Percentiles rank a stretch among this genome's conserved stretches.
These are phyloP conservation scores for Arthrobotrys iridis DNA, from an alignment of 2,329 filamentous ascomycete genomes.

Conservation along the genomic window DNA sequence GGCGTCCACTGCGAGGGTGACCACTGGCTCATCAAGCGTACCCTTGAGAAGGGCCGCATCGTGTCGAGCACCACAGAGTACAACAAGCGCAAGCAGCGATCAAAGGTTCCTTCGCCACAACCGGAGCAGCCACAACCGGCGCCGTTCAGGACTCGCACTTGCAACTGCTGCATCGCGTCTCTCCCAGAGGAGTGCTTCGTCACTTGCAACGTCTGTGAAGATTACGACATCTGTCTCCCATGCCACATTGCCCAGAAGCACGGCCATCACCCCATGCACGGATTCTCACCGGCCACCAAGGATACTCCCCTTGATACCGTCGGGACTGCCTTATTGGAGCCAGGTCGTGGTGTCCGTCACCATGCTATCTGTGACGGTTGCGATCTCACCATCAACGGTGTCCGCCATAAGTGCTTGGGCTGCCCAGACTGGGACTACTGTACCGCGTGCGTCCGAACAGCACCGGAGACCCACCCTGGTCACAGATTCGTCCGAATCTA, in stretches of 20 bases:
- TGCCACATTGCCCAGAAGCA: constrained; percentile 82
- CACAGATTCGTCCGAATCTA: constrained; percentile 93
- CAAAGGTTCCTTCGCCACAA: constrained; percentile 51
- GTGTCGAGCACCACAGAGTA: constrained; percentile 87
- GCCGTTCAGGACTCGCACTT: constrained; percentile 69
- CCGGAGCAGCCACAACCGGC: constrained; percentile 43
- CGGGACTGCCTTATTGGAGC: constrained; percentile 74
- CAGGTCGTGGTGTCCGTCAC: constrained; percentile 83
- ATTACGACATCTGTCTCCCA: constrained; percentile 88
- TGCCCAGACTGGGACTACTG: constrained; percentile 99
- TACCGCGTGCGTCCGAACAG: constrained; percentile 73
- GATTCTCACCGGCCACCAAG: constrained; percentile 75
- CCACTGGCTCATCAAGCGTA: constrained; percentile 96
- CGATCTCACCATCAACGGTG: constrained; percentile 83
- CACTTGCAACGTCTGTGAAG: constrained; percentile 83
- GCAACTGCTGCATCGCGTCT: constrained; percentile 70
- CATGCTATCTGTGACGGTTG: constrained; percentile 94
- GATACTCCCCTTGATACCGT: constrained; percentile 71
- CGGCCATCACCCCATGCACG: constrained; percentile 89
- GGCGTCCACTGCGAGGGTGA: constrained; percentile 81
- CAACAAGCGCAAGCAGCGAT: constrained; percentile 68
- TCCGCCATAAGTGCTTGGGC: constrained; percentile 95
- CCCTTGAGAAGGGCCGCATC: constrained; percentile 79
- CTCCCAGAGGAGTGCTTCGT: constrained; percentile 81
- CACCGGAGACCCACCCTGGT: constrained; percentile 75